A percentile compares a stretch with the other conserved stretches of the same genome.
Conservation (phyloP, 495 filamentous ascomycete genomes). For the Penicillium atrosanguineum region DNA sequence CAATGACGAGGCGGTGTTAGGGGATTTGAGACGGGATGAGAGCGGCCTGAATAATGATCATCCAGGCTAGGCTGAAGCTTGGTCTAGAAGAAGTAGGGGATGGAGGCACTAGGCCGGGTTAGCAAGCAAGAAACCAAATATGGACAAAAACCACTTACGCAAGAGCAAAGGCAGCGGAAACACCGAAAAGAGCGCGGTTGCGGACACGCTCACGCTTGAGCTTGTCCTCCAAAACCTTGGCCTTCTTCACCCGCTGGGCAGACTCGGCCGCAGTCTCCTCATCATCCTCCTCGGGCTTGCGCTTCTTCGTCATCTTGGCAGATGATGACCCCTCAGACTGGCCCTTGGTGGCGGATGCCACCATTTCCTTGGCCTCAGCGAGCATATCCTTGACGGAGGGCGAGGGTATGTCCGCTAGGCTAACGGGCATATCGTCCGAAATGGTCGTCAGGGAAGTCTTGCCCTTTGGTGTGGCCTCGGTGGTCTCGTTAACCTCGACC, state of each 20-base stretch:
- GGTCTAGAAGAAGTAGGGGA: conserved; percentile 47
- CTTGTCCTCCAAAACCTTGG: conserved; percentile 69
- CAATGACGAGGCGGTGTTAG: conserved; percentile 6
- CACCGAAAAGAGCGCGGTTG: conserved; percentile 77
- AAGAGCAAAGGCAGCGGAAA: conserved; percentile 79
- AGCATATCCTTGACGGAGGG: conserved; percentile 78
- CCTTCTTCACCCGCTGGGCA: conserved; percentile 64
- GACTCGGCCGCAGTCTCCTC: conserved; percentile 51
- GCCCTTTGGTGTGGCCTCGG: conserved; percentile 54
- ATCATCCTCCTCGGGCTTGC: conserved; percentile 71
- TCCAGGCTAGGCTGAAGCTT: neutral
- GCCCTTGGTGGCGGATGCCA: conserved; percentile 68
- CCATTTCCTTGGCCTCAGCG: conserved; percentile 83
- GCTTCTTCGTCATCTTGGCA: conserved; percentile 60
- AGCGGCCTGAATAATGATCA: neutral
- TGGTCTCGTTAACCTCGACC: conserved; percentile 17
- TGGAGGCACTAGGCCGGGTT: conserved; percentile 37
- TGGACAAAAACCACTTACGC: conserved; percentile 62
- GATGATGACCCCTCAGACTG: conserved; percentile 42
- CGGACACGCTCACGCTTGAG: conserved; percentile 78
- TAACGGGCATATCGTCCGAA: conserved; percentile 71
- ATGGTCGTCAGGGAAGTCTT: conserved; percentile 74
- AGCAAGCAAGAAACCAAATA: conserved; percentile 8
- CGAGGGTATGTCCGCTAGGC: conserved; percentile 64
- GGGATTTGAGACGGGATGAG: conserved; percentile 2